A percentile compares a stretch with the other conserved stretches of the same genome.
Conservation (phyloP, 2,329 filamentous ascomycete species). For the Calycina marina region DNA sequence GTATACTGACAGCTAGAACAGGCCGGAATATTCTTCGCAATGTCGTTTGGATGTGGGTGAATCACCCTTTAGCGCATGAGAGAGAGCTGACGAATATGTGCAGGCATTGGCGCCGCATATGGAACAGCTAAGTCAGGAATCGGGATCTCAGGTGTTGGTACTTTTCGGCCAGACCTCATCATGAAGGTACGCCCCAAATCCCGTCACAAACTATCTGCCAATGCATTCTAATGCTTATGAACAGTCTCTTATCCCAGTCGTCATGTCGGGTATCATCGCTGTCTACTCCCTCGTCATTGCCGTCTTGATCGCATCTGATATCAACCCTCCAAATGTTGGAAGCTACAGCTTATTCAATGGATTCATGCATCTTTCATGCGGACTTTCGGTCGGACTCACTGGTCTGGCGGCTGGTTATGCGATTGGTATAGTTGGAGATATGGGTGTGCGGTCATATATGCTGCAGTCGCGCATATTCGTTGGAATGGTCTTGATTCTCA, state of each 20-base stretch:
- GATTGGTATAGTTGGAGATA: slow-evolving; percentile 90
- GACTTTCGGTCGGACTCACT: slow-evolving; percentile 80
- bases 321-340: slow-evolving; percentile 52
- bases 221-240: slow-evolving; percentile 5
- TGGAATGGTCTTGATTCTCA: slow-evolving; percentile 95
- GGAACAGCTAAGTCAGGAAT: slow-evolving; percentile 82
- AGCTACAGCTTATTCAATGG: slow-evolving; percentile 77
- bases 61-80: slow-evolving; percentile 14
- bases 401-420: slow-evolving; percentile 91
- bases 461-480: slow-evolving; percentile 91
- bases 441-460: slow-evolving; percentile 90
- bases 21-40: slow-evolving; percentile 67
- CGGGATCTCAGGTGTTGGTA: slow-evolving; percentile 74
- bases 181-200: slow-evolving; percentile 54
- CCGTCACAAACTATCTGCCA: slow-evolving; percentile 1
- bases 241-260: slow-evolving; percentile 70
- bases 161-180: slow-evolving; percentile 73
- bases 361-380: slow-evolving; percentile 87
- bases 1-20: slow-evolving; percentile 25
- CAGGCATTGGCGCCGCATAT: slow-evolving; percentile 57
- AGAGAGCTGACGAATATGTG: slow-evolving; percentile 13
- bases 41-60: slow-evolving; percentile 70
- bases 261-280: slow-evolving; percentile 99
- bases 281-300: slow-evolving; percentile 96
- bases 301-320: slow-evolving; percentile 85